Evolutionary conservation across 1,139 yeast species (phyloP).

Genomic region (Kodamaea sp.): DNA sequence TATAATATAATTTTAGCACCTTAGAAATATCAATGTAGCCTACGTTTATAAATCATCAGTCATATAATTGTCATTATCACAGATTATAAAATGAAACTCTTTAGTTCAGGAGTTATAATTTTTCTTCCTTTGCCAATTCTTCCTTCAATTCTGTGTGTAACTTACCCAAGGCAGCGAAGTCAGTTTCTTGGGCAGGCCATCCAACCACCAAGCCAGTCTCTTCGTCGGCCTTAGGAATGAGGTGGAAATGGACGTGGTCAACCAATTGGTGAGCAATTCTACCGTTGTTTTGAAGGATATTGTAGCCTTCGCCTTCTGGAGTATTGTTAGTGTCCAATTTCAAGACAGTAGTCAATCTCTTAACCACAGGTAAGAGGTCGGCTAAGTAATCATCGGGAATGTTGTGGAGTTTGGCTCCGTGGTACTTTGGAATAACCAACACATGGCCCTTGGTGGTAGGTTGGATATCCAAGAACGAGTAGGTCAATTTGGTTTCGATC

Average conservation of each 20-base stretch:
- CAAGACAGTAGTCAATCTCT: conserved; percentile 76
- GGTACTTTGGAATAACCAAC: conserved; percentile 84
- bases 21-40: no score
- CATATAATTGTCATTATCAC: no score
- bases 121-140: conserved; percentile 47
- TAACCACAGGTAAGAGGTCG: conserved; percentile 84
- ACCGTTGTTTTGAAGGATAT: conserved; percentile 89
- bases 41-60: no score
- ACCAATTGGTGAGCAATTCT: conserved; percentile 91
- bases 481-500: conserved; percentile 75
- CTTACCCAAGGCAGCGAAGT: conserved; percentile 66
- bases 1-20: no score
- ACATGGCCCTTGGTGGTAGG: conserved; percentile 91
- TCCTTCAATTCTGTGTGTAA: conserved; percentile 63
- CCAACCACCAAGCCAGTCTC: conserved; percentile 79
- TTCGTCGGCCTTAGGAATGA: conserved; percentile 80
- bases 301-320: conserved; percentile 81
- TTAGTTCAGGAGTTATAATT: conserved; percentile 19
- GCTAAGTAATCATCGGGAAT: conserved; percentile 86
- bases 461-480: conserved; percentile 88
- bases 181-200: conserved; percentile 87
- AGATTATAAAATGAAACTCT: no score
- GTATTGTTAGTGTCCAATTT: conserved; percentile 54
- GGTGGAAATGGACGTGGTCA: conserved; percentile 94
- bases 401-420: conserved; percentile 89